A percentile compares a stretch with the other conserved stretches of the same genome.
Conservation (phyloP, 305 asterid species). For the Striga hermonthica region DNA sequence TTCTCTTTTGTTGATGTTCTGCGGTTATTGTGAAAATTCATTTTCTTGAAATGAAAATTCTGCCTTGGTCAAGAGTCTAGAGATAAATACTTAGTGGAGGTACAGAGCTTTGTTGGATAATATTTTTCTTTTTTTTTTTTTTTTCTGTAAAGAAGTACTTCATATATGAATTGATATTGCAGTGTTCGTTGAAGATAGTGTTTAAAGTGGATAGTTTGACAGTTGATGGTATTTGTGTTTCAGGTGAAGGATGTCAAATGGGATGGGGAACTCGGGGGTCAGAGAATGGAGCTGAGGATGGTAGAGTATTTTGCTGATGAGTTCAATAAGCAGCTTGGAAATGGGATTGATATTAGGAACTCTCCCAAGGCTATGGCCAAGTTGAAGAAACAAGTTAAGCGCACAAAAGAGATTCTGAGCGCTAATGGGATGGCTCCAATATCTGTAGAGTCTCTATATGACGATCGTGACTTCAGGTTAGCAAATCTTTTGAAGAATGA, state of each 20-base stretch:
- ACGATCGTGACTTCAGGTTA: conserved; percentile 91
- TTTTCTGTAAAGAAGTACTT: too few relatives aligned
- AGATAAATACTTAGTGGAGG: too few relatives aligned
- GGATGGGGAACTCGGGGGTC: conserved; percentile 95
- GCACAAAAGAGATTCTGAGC: conserved; percentile 95
- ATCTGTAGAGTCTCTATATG: conserved; percentile 87
- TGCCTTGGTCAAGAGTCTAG: too few relatives aligned
- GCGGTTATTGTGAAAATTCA: too few relatives aligned
- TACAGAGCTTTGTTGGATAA: too few relatives aligned
- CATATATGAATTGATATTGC: too few relatives aligned
- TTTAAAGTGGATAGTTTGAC: conserved; percentile 28
- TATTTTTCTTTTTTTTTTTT: too few relatives aligned
- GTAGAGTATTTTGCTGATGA: conserved; percentile 90
- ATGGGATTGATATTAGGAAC: conserved; percentile 68
- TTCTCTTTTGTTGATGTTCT: too few relatives aligned
- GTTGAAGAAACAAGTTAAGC: conserved; percentile 92
- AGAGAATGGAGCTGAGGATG: conserved; percentile 79
- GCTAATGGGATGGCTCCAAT: conserved; percentile 92
- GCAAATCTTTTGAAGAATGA: conserved; percentile 16
- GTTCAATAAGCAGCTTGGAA: conserved; percentile 86
- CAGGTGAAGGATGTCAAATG: conserved; percentile 97
- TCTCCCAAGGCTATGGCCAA: conserved; percentile 94
- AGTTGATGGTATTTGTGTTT: conserved; percentile 23
- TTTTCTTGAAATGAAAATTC: too few relatives aligned
- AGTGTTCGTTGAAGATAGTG: too few relatives aligned